Percentiles rank a stretch among this genome's conserved stretches.
phyloP scores from a whole-genome alignment of 1,139 yeast species.

The Pichia sp. region DNA sequence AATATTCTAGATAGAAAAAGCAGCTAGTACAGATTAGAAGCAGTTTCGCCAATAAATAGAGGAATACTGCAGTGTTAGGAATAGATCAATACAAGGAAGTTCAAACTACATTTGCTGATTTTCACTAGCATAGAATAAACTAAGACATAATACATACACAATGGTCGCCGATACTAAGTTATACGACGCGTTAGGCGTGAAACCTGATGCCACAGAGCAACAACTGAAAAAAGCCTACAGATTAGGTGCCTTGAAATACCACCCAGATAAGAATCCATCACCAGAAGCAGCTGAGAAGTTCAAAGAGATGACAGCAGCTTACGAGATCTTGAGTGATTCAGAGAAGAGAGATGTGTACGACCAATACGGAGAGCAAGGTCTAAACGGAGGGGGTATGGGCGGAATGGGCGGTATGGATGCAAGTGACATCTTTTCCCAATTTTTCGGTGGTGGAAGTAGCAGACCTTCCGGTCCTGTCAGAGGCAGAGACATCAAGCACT shows the following conservation, averaged over 20 bases:
- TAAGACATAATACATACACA: neutral
- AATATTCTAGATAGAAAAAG: slow-evolving; percentile 15
- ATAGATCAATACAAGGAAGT: neutral
- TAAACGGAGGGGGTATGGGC: slow-evolving; percentile 67
- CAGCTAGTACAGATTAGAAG: slow-evolving; percentile 36
- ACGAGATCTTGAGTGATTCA: slow-evolving; percentile 79
- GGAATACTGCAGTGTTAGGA: neutral
- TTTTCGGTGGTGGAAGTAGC: slow-evolving; percentile 69
- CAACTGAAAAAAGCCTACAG: slow-evolving; percentile 96
- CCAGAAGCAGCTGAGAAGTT: slow-evolving; percentile 96
- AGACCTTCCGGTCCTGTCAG: slow-evolving; percentile 81
- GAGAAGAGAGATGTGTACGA: slow-evolving; percentile 89
- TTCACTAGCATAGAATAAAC: neutral
- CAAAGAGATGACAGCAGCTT: slow-evolving; percentile 82
- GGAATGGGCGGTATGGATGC: slow-evolving; percentile 65
- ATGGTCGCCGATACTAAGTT: slow-evolving; percentile 92
- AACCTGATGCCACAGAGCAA: slow-evolving; percentile 70
- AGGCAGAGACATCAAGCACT: slow-evolving; percentile 89
- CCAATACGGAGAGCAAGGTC: slow-evolving; percentile 88
- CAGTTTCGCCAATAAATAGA: neutral
- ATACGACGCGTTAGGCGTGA: slow-evolving; percentile 80
- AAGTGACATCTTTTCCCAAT: slow-evolving; percentile 87
- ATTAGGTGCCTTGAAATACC: slow-evolving; percentile 85
- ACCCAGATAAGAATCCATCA: slow-evolving; percentile 87
- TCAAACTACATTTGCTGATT: neutral